phyloP scores from a whole-genome alignment of 768 basidiomycete genomes.

The Auriscalpium orientale region DNA sequence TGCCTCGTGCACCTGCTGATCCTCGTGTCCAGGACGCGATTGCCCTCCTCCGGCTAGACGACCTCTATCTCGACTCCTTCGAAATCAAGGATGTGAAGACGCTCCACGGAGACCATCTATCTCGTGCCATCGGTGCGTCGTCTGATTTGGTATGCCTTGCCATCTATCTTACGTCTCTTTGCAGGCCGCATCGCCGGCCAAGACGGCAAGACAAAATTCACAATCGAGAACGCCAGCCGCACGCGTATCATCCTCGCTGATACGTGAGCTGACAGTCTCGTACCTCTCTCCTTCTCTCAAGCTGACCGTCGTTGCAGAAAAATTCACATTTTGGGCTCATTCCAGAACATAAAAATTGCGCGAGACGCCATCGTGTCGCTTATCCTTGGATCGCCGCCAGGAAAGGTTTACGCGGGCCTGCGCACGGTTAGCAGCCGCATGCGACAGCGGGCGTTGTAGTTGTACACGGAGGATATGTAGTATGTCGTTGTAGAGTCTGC shows the following conservation, averaged over 20 bases:
- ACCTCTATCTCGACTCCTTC: slow-evolving; percentile 96
- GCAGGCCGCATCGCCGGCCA: slow-evolving; percentile 95
- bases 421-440: slow-evolving; percentile 88
- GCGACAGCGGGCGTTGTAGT: slow-evolving; percentile 81
- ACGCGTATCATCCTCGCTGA: slow-evolving; percentile 99
- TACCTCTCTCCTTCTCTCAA: slow-evolving; percentile 3
- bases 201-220: slow-evolving; percentile 97
- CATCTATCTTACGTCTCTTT: slow-evolving; percentile 3
- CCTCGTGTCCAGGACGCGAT: slow-evolving; percentile 68
- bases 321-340: slow-evolving; percentile 97
- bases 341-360: slow-evolving; percentile 97
- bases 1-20: not conserved
- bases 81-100: slow-evolving; percentile 99
- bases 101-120: slow-evolving; percentile 93
- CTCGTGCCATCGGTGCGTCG: slow-evolving; percentile 84
- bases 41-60: slow-evolving; percentile 90
- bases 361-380: slow-evolving; percentile 93
- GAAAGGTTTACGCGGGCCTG: slow-evolving; percentile 86
- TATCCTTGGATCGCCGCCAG: slow-evolving; percentile 92
- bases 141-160: not conserved
- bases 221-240: slow-evolving; percentile 93
- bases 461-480: not conserved
- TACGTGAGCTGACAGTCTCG: slow-evolving; percentile 51
- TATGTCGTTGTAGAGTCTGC: not conserved
- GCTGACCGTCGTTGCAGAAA: slow-evolving; percentile 45